Evolutionary conservation across 108 stramenopile genomes (phyloP), one percentile per base, ranked within the genome.

Genomic region (Fragilaria crotonensis): DNA sequence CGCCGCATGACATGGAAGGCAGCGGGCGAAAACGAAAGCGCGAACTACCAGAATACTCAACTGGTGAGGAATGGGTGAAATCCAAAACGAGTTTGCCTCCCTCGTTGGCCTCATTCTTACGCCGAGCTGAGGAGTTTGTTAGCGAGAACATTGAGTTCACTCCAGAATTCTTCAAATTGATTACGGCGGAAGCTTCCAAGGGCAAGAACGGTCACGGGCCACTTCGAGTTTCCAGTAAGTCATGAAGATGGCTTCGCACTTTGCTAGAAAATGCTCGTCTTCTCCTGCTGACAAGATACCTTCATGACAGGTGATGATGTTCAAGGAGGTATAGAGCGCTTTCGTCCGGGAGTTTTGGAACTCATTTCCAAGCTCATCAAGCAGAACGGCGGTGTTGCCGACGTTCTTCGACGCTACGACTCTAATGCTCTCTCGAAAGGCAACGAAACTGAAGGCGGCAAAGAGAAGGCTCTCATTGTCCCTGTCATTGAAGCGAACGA

Each of bases 61-160:
- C 75, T 30, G 84, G 82, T 4, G 69, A 76, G 33, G 82, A 84
- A 29, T 89, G 87, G 87, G 84, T 82, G 28, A 59, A 63, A 4
- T 48, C 56, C 45, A 72, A 64, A 30, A 85, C 84, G 28, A 65
- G 48, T 18, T 64, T 85, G 30, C 71, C 87, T 66, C n/a, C 65
- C 68, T 17, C 55, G 66, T 25, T 68, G 82, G 30, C 66, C 56
- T 3, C 33, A 29, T 5, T 68, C 2, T 29, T 68, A 22, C 59
- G 46, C 21, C 32, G 63, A 45, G 73, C 45, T 73, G 85, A 41
- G 58, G 78, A 72, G 41, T 75, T 63, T 33, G 73, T 89, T 26
- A 66, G 72, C 30, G 82, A 81, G 47, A 74, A 77, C 48, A 72
- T 89, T 18, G 74, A 71, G 0, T 83, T 89, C 65, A 71, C 69